phyloP scores from a whole-genome alignment of 2,329 filamentous ascomycete genomes.

The Neonectria hederae region DNA sequence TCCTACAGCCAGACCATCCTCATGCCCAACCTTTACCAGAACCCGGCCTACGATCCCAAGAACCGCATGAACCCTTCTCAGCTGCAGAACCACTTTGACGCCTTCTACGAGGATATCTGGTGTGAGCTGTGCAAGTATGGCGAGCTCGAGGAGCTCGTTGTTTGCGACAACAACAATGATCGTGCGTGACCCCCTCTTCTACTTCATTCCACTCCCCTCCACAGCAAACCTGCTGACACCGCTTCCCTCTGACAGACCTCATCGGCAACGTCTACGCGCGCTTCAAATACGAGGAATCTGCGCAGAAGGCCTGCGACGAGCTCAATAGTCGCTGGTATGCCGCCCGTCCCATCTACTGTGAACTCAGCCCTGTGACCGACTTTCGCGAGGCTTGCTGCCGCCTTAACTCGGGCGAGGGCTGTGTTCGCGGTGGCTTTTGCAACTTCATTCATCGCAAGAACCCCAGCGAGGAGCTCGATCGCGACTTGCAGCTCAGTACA shows the following conservation, averaged over 20 bases:
- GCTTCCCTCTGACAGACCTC: conserved; percentile 68
- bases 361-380: conserved; percentile 95
- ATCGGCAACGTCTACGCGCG: conserved; percentile 99
- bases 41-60: conserved; percentile 95
- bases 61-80: conserved; percentile 96
- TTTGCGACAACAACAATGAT: conserved; percentile 99
- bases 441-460: conserved; percentile 99
- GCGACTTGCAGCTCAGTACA: conserved; percentile 85
- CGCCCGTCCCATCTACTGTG: conserved; percentile 96
- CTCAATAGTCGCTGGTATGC: conserved; percentile 98
- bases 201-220: not conserved
- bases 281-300: conserved; percentile 99
- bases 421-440: conserved; percentile 95
- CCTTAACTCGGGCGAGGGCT: conserved; percentile 93
- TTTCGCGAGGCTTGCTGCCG: conserved; percentile 98
- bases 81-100: conserved; percentile 99
- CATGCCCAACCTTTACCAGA: conserved; percentile 98
- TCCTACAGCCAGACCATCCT: conserved; percentile 98
- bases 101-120: conserved; percentile 99
- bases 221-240: conserved; percentile 35
- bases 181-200: conserved; percentile 64
- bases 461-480: conserved; percentile 85
- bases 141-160: conserved; percentile 95
- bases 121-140: conserved; percentile 99
- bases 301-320: conserved; percentile 91